A percentile compares a stretch with the other conserved stretches of the same genome.
Evolutionary conservation across 2,329 filamentous ascomycete species (phyloP).

Genomic region (Xylaria sp.): DNA sequence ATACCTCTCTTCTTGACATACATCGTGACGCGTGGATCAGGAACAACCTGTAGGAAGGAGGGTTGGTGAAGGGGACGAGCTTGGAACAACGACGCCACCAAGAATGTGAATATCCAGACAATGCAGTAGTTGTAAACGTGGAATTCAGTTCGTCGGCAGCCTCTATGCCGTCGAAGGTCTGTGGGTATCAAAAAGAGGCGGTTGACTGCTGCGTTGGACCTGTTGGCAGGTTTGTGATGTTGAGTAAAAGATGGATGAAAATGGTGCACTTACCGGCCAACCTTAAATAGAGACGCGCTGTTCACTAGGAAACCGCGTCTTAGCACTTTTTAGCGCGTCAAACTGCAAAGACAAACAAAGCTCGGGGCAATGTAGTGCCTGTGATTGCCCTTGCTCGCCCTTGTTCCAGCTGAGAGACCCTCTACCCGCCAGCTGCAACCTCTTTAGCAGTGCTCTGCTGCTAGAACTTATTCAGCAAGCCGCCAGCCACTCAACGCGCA

Average conservation of each 20-base stretch:
- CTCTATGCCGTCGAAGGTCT: slow-evolving; percentile 16
- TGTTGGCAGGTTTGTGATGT: slow-evolving; percentile 29
- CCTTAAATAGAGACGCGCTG: slow-evolving; percentile 42
- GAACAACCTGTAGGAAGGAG: slow-evolving; percentile 37
- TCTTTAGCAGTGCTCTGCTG: background rate
- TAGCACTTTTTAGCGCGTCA: slow-evolving; percentile 34
- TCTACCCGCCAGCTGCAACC: slow-evolving; percentile 12
- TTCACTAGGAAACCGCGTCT: slow-evolving; percentile 36
- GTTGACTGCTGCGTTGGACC: slow-evolving; percentile 5
- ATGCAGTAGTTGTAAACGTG: background rate
- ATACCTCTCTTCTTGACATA: slow-evolving; percentile 72
- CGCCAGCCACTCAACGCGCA: slow-evolving; percentile 43
- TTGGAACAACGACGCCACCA: slow-evolving; percentile 14
- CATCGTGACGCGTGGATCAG: slow-evolving; percentile 57
- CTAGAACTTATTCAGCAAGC: slow-evolving; percentile 29
- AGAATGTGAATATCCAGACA: slow-evolving; percentile 1
- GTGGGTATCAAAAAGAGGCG: slow-evolving; percentile 35
- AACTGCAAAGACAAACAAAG: slow-evolving; percentile 22
- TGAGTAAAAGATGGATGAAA: slow-evolving; percentile 30
- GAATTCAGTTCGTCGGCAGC: slow-evolving; percentile 8
- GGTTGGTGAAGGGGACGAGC: slow-evolving; percentile 6
- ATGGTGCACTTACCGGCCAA: slow-evolving; percentile 22
- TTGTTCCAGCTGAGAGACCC: slow-evolving; percentile 19
- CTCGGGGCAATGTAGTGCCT: slow-evolving; percentile 29
- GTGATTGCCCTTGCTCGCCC: background rate